Evolutionary conservation across 2,329 filamentous ascomycete genomes (phyloP), one percentile per base, ranked within the genome.

Genomic region (Xylariaceae sp.): DNA sequence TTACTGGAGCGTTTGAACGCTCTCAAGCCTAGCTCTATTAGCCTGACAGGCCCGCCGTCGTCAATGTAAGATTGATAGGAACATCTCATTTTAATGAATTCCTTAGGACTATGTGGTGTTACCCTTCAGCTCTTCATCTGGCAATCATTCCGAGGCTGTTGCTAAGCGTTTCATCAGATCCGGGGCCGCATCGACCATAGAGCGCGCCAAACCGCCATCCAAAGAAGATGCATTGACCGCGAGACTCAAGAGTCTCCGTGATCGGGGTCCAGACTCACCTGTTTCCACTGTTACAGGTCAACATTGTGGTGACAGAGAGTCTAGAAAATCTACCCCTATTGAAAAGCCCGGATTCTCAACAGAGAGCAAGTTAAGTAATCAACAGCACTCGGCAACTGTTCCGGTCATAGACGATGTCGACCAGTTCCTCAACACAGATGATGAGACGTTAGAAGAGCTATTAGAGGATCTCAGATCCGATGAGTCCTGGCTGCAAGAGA

Each of bases 1-100:
- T 72, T 85, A 23, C 72, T 84, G 18, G 78, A 81, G 58, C 78
- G 82, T 35, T 74, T 85, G 35, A 82, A 82, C 55, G 82, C 82
- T 8, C 72, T 85, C 44, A 77, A 78, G 69, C 66, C 74, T 3
- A 73, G 71, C 53, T 70, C 72, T 62, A 65, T 78, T 55, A 69
- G 67, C 35, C 66, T 75, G 53, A 45, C n/a, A 17, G 52, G 42
- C 48, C 44, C 49, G 13, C 11, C 66, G 17, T 68, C 75, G 15
- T 65, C 73, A 71, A 75, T 74, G 78, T 81, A 78, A 72, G 71
- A 60, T 65, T 57, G 18, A 9, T 23, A 8, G 37, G 9, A 42
- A 11, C 54, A 55, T 50, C 60, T 59, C 48, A n/a, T 10, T 51
- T 44, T 39, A 42, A 11, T 13, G 42, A 55, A 47, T 18, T 49